Base-by-base conservation (phyloP, 2,329 filamentous ascomycete genomes). In the Trichoderma atrobrunneum region DNA sequence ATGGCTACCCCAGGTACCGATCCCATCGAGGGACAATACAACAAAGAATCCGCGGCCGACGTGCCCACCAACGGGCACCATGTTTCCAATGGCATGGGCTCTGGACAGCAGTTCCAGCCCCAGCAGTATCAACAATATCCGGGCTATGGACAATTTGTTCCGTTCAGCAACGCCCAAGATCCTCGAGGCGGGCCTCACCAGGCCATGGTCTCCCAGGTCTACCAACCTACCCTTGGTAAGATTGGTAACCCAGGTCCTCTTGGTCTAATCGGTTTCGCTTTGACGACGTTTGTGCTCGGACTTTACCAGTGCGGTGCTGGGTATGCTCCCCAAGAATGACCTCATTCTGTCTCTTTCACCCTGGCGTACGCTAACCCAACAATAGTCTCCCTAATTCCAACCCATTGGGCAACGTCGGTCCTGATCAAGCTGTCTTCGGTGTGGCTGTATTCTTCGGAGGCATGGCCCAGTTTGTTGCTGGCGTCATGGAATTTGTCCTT, bases 381-480 rank as follows among this genome's bases (percentile, higher is more conserved):
- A 39, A 66, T 8, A 82, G 80, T 32, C 79, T 82, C 43, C 80
- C 80, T 34, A 75, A 72, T 18, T 78, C 78, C 26, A 79, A 82
- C 60, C 80, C 80, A 5, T 71, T 81, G 10, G 79, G 79, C 39
- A 73, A 56, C 18, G 78, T 82, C 28, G 80, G 80, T 4, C 80
- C 80, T 56, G 76, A 81, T 63, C 80, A 82, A 62, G 80, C 78
- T 63, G 78, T 82, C 71, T 81, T 82, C 36, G 80, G 80, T 7
- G 71, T 82, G 30, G 80, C 80, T 30, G 76, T 82, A 66, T 82
- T 81, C 68, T 91, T 92, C 79, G 90, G 90, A 79, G 90, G 90
- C 72, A 82, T 91, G 8, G 86, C 91, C n/a, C 90, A 92, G 79
- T 82, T 92, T 77, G 82, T 91, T 66, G 89, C 90, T 61, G 90